Conservation (phyloP, 352 stramenopile species). For the Thalassiosira exigua region DNA sequence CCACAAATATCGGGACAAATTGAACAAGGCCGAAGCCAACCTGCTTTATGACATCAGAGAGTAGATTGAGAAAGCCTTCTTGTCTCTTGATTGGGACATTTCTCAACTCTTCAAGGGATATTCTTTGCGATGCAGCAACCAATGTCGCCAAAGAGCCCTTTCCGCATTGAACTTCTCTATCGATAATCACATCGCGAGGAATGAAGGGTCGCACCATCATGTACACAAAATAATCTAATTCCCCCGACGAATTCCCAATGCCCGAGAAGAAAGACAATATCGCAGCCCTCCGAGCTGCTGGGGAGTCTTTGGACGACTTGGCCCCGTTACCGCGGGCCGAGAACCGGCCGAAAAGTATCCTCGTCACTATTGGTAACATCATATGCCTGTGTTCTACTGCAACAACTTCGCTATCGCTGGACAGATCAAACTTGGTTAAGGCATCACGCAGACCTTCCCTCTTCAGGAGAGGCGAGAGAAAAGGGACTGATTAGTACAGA, state of each 20-base stretch:
- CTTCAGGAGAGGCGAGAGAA: too few relatives aligned
- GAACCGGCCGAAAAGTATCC: slow-evolving; percentile 84
- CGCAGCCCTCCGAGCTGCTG: slow-evolving; percentile 66
- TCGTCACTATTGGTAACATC: slow-evolving; percentile 75
- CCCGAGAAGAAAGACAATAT: slow-evolving; percentile 83
- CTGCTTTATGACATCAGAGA: slow-evolving; percentile 81
- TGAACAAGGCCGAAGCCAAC: slow-evolving; percentile 72
- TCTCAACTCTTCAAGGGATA: slow-evolving; percentile 52
- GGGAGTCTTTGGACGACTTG: slow-evolving; percentile 82
- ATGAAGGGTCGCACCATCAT: slow-evolving; percentile 83
- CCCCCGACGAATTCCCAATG: slow-evolving; percentile 65
- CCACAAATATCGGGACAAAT: slow-evolving; percentile 73
- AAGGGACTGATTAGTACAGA: too few relatives aligned
- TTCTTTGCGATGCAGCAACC: slow-evolving; percentile 46
- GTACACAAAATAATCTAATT: slow-evolving; percentile 82
- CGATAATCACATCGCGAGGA: slow-evolving; percentile 48
- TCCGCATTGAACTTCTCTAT: slow-evolving; percentile 21
- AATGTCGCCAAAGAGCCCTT: slow-evolving; percentile 46
- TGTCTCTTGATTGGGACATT: slow-evolving; percentile 63
- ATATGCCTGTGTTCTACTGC: slow-evolving; percentile 63
- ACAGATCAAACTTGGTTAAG: slow-evolving; percentile 78
- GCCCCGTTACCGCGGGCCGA: slow-evolving; percentile 55
- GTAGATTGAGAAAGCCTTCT: slow-evolving; percentile 83
- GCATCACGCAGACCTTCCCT: slow-evolving; percentile 77
- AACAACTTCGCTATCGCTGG: slow-evolving; percentile 60